Conservation (phyloP, 2,329 filamentous ascomycete genomes). For the Aspergillus jensenii region DNA sequence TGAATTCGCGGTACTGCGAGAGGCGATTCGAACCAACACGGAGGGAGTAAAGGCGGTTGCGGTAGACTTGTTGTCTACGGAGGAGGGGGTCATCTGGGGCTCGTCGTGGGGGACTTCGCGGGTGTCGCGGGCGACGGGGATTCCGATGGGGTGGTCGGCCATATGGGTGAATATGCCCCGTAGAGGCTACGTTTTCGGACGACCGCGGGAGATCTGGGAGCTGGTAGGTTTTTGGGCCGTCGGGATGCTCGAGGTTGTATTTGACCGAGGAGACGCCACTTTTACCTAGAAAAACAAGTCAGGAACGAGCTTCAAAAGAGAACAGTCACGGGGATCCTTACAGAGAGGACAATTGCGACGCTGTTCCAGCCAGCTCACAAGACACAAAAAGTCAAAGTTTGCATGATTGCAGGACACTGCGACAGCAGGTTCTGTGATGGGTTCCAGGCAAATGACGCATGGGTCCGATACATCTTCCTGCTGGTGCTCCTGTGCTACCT, state of each 20-base stretch:
- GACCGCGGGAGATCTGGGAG: conserved; percentile 41
- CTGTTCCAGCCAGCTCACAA: conserved; percentile 77
- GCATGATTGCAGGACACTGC: conserved; percentile 75
- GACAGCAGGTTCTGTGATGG: conserved; percentile 68
- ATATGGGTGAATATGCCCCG: conserved; percentile 1
- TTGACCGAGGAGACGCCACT: conserved; percentile 58
- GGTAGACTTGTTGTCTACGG: conserved; percentile 71
- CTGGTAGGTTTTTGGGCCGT: conserved; percentile 58
- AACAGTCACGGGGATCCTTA: conserved; percentile 36
- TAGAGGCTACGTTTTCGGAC: conserved; percentile 12
- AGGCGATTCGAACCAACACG: conserved; percentile 78
- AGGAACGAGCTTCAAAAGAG: neutral
- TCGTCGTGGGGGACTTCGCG: conserved; percentile 27
- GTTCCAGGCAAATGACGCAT: conserved; percentile 87
- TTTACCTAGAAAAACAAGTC: conserved; percentile 44
- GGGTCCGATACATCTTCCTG: conserved; percentile 44
- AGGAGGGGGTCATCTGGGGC: conserved; percentile 49
- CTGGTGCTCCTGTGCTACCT: conserved; percentile 40
- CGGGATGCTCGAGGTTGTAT: conserved; percentile 60
- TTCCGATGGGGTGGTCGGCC: conserved; percentile 10
- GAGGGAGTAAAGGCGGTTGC: conserved; percentile 68
- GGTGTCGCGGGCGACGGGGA: conserved; percentile 21
- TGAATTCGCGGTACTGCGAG: conserved; percentile 75
- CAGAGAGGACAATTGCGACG: conserved; percentile 77
- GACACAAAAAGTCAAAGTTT: conserved; percentile 82